Evolutionary conservation across 345 rosid species (phyloP).

Genomic region (Lumnitzera littorea): DNA sequence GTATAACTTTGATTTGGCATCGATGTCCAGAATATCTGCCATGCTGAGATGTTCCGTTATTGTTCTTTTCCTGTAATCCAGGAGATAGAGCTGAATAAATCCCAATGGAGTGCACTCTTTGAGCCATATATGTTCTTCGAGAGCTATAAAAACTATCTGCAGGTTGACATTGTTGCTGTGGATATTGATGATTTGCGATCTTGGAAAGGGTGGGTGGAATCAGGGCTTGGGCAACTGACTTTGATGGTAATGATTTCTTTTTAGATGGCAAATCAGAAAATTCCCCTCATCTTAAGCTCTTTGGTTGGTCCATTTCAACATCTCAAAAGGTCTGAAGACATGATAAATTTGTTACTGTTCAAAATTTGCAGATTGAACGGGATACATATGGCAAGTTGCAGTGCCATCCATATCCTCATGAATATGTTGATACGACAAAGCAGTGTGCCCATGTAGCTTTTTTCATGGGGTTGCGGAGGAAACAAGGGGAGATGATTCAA

Average conservation of each 20-base stretch:
- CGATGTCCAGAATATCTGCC: not conserved
- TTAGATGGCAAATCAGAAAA: not conserved
- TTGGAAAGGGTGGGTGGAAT: conserved; percentile 84
- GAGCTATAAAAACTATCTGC: conserved; percentile 62
- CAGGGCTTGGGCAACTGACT: conserved; percentile 59
- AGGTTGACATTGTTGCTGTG: conserved; percentile 52
- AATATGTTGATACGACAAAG: conserved; percentile 35
- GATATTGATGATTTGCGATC: conserved; percentile 52
- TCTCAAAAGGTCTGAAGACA: no score
- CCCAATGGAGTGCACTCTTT: conserved; percentile 50
- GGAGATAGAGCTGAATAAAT: conserved; percentile 54
- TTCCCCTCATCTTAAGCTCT: not conserved
- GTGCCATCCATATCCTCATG: conserved; percentile 66
- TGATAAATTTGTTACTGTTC: not conserved
- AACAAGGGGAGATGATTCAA: conserved; percentile 44
- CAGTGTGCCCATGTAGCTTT: conserved; percentile 45
- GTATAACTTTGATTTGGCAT: conserved; percentile 1
- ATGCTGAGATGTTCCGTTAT: not conserved
- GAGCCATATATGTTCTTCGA: conserved; percentile 63
- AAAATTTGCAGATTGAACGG: conserved; percentile 49
- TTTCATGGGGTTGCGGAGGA: conserved; percentile 66
- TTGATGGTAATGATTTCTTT: conserved; percentile 34
- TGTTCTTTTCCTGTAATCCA: conserved; percentile 13
- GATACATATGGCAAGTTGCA: conserved; percentile 59
- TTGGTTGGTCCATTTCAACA: not conserved